Base-by-base conservation (phyloP, 345 rosid species). In the Syzygium aqueum region DNA sequence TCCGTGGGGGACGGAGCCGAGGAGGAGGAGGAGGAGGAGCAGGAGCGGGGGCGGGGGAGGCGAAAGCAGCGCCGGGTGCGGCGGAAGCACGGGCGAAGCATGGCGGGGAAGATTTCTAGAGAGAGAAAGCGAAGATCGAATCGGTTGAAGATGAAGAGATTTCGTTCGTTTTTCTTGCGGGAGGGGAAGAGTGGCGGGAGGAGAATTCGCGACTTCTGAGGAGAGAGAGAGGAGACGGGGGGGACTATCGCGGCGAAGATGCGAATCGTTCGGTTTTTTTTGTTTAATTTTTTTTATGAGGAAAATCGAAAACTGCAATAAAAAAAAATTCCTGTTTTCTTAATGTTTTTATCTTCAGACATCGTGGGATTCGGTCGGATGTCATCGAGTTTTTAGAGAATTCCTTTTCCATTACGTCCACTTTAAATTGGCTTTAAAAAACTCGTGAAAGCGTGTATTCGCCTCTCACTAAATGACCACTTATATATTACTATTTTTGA, bases 11-110 rank as follows among this genome's bases (percentile, higher is more conserved):
- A 25, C 49, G 80, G 80, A 40, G 49, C 25, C 25, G 23, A 84
- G 87, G 87, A 16, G 93, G 77, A 63, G 80, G 77, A 63, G 80
- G 92, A 93, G 77, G 89, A 86, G 53, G 88, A 90, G 89, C 87
- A 88, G 86, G 87, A 28, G 84, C 91, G 94, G 46, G 90, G 91
- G 57, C 88, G 89, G 85, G 87, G 92, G 80, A 61, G 87, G 85
- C 86, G 88, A 78, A 93, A 93, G 86, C 93, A 93, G 88, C 84
- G 89, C 88, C 90, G 61, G 19, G 53, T 28, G 22, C 61, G 84
- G 78, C 51, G 88, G 85, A 88, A 87, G 82, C 93, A 90, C 87
- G 89, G 92, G 88, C 91, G 97, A 84, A 94, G 91, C 96, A 95
- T 94, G 73, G 54, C 87, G 86, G 46, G 11, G 1, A 0, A 54